Evolutionary conservation across 2,329 filamentous ascomycete species (phyloP).

Genomic region (Fusarium robinianum): DNA sequence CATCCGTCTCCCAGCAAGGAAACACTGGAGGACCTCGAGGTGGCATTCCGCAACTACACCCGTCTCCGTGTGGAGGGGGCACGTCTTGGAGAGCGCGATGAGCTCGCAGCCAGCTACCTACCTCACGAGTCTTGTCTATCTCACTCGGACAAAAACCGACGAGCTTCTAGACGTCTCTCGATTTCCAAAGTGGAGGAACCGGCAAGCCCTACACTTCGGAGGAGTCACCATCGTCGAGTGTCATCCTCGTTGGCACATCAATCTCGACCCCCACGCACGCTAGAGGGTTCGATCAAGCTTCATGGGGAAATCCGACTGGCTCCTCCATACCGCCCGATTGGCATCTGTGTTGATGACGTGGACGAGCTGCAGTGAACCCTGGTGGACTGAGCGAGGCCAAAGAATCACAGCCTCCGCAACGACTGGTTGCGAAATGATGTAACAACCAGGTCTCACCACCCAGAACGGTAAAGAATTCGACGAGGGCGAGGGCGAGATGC

Average conservation of each 20-base stretch:
- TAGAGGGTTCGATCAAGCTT: slow-evolving; percentile 23
- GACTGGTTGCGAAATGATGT: background rate
- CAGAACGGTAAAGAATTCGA: too few relatives aligned
- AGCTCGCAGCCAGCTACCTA: slow-evolving; percentile 35
- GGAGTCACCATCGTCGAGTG: slow-evolving; percentile 13
- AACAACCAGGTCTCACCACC: too few relatives aligned
- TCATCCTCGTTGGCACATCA: slow-evolving; percentile 23
- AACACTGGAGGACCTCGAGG: slow-evolving; percentile 45
- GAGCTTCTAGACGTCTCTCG: slow-evolving; percentile 21
- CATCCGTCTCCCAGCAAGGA: slow-evolving; percentile 52
- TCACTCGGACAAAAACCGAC: slow-evolving; percentile 39
- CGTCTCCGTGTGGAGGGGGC: slow-evolving; percentile 24
- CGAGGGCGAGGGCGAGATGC: too few relatives aligned
- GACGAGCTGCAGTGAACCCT: slow-evolving; percentile 44
- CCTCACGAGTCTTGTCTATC: slow-evolving; percentile 22
- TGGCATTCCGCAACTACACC: slow-evolving; percentile 42
- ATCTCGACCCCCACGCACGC: slow-evolving; percentile 11
- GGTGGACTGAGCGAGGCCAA: background rate
- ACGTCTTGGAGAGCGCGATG: slow-evolving; percentile 35
- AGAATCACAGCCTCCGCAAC: background rate
- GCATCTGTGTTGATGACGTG: slow-evolving; percentile 33
- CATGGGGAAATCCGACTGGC: slow-evolving; percentile 36
- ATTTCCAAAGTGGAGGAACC: slow-evolving; percentile 23
- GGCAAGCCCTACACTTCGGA: slow-evolving; percentile 2
- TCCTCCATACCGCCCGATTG: slow-evolving; percentile 32